These are phyloP conservation scores for Agroathelia rolfsii DNA, from an alignment of 1,284 basidiomycete genomes.

Conservation along the genomic window DNA sequence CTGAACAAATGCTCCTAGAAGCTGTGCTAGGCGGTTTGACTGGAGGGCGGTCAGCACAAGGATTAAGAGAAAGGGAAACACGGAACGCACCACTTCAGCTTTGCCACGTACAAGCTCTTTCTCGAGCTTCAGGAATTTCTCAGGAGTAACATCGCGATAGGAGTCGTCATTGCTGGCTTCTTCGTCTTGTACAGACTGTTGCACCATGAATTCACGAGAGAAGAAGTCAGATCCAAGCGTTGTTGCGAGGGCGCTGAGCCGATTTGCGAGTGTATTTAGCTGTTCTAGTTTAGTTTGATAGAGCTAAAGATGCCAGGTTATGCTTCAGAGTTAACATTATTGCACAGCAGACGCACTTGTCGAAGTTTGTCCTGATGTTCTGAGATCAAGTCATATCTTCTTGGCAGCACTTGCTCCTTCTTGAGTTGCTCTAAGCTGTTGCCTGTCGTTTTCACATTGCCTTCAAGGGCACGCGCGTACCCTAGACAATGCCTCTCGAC, in stretches of 20 bases:
- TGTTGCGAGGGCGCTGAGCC: slow-evolving; percentile 44
- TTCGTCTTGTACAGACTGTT: slow-evolving; percentile 32
- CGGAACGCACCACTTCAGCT: slow-evolving; percentile 57
- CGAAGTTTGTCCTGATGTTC: slow-evolving; percentile 65
- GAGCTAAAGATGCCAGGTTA: slow-evolving; percentile 30
- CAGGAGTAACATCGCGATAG: slow-evolving; percentile 63
- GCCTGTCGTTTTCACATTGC: slow-evolving; percentile 53
- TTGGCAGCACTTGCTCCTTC: slow-evolving; percentile 51
- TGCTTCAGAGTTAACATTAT: slow-evolving; percentile 21
- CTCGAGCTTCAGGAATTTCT: slow-evolving; percentile 68
- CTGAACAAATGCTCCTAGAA: slow-evolving; percentile 56
- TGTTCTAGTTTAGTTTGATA: slow-evolving; percentile 77
- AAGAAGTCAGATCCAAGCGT: slow-evolving; percentile 58
- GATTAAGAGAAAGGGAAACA: background rate
- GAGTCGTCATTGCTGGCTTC: slow-evolving; percentile 28
- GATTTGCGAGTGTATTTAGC: slow-evolving; percentile 51
- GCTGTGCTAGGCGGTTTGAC: slow-evolving; percentile 56
- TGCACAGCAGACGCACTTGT: slow-evolving; percentile 49
- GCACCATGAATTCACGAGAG: slow-evolving; percentile 43
- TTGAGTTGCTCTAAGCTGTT: slow-evolving; percentile 48
- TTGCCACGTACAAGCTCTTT: slow-evolving; percentile 74
- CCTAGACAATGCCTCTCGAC: slow-evolving; percentile 55
- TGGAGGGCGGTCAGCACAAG: slow-evolving; percentile 19
- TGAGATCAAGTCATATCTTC: slow-evolving; percentile 52
- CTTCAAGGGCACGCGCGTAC: slow-evolving; percentile 59